Evolutionary conservation across 176 grass and related monocot genomes (phyloP), one percentile per base, ranked within the genome.

Genomic region (bread wheat (Triticum aestivum)): DNA sequence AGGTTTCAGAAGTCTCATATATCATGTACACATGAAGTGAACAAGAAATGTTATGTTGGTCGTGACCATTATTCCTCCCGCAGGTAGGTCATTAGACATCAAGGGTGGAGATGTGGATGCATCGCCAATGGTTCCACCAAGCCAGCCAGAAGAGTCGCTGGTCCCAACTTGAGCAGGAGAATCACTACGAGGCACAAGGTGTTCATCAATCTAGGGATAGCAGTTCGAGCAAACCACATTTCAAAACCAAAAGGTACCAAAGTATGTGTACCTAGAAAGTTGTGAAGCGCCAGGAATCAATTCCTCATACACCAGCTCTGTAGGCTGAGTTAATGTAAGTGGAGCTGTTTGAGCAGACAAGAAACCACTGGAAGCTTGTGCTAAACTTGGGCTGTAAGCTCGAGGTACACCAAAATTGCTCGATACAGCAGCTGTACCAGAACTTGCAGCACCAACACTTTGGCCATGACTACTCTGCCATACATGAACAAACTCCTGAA

Each of bases 401-500:
- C 83, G 87, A 73, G 91, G 87, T 61, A 89, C 61, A 15, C 84
- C 71, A 49, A 86, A 83, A 80, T 84, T 86, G 85, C 52, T 83
- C 14, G 83, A 62, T 73, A 59, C 38, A 88, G 45, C 32, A 84
- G 75, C 73, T 71, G 80, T 79, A 90, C 75, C 85, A 88, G 89
- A 78, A 79, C 87, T 41, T 44, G 58, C 86, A 86, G 82, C 82
- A 86, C 73, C 72, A 69, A 86, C 81, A 93, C 87, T 93, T 74
- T 93, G 89, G 79, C 82, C 81, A 65, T 94, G 85, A 61, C 84
- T 84, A 61, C 84, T 84, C 52, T 94, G 85, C 91, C 91, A 97
- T 78, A 94, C 79, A 79, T 90, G 89, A 37, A 88, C 85, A 79
- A 97, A 97, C 72, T 97, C 94, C 94, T 97, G 85, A 56, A 91